Base-by-base conservation (phyloP, 495 filamentous ascomycete species). In the Annulohypoxylon stygium region DNA sequence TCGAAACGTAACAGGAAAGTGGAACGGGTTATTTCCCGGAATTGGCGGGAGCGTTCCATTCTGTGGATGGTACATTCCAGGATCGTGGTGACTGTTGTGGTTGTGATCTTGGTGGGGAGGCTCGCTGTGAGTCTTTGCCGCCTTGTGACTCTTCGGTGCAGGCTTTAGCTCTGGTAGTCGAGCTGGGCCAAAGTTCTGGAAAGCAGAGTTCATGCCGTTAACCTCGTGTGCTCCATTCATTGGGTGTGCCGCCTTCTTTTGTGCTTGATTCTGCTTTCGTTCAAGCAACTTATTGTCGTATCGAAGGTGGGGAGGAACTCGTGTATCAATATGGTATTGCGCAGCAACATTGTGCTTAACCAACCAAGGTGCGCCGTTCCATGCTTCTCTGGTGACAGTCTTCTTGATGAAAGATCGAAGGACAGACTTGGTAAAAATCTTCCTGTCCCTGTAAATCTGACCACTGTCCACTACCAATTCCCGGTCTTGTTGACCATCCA, bases 331-430 rank as follows among this genome's bases (percentile, higher is more conserved):
- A 66, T 92, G 92, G 74, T 94, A 97, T 70, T 90, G 85, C 34
- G 90, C 89, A 0, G 97, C 97, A 53, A 97, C 89, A 55, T 92
- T 88, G 18, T 91, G 87, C 81, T 97, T 98, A 20, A 98, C 95
- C 39, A 97, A 79, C 96, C 96, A 99, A 9, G 97, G 97, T 0
- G 96, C 96, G 4, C 95, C 95, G 48, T 88, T 93, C 95, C 95
- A 98, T 0, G 94, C 87, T 74, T 98, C 97, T 66, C 95, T 86
- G 11, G 91, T 93, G 12, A 97, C 91, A 6, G 93, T 96, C 81
- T 97, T 95, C 76, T 97, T 97, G 65, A 99, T 93, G 69, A 98
- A 98, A 2, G 93, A 92, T 33, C 95, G 90, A 59, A 99, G 84
- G 79, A 97, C 93, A 51, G 95, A 90, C 82, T 99, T 99, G 43